Evolutionary conservation across 1,284 basidiomycete species (phyloP).

Genomic region (Anthracocystis setariae): DNA sequence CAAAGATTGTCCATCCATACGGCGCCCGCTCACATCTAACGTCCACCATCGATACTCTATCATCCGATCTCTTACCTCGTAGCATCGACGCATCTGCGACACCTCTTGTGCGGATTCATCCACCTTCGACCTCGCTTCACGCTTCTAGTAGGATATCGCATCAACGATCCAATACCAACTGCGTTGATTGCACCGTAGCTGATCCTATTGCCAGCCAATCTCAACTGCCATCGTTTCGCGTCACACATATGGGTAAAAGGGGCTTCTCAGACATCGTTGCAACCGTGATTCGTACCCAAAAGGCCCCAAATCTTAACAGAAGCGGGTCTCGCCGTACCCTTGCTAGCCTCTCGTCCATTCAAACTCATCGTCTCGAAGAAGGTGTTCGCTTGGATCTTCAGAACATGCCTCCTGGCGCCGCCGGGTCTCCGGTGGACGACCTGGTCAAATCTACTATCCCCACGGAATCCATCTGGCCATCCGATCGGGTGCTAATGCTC

Average conservation of each 20-base stretch:
- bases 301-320: constrained; percentile 7
- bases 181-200: neutral
- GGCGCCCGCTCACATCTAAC: too few relatives aligned
- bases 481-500: constrained; percentile 2
- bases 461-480: constrained; percentile 23
- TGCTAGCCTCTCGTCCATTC: constrained; percentile 1
- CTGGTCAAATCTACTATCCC: constrained; percentile 18
- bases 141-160: neutral
- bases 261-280: constrained; percentile 33
- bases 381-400: constrained; percentile 24
- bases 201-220: neutral
- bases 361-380: neutral
- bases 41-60: too few relatives aligned
- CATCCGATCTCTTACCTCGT: too few relatives aligned
- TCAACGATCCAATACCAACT: neutral
- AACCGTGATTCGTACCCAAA: constrained; percentile 13
- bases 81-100: too few relatives aligned
- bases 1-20: too few relatives aligned
- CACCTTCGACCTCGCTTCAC: too few relatives aligned
- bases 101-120: too few relatives aligned
- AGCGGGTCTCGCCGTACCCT: constrained; percentile 8
- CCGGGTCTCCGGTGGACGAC: constrained; percentile 26
- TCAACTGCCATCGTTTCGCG: neutral
- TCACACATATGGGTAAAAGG: constrained; percentile 35
- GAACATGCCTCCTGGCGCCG: constrained; percentile 29